These are phyloP conservation scores for Calonectria pteridis DNA, from an alignment of 2,329 filamentous ascomycete species.

Conservation along the genomic window DNA sequence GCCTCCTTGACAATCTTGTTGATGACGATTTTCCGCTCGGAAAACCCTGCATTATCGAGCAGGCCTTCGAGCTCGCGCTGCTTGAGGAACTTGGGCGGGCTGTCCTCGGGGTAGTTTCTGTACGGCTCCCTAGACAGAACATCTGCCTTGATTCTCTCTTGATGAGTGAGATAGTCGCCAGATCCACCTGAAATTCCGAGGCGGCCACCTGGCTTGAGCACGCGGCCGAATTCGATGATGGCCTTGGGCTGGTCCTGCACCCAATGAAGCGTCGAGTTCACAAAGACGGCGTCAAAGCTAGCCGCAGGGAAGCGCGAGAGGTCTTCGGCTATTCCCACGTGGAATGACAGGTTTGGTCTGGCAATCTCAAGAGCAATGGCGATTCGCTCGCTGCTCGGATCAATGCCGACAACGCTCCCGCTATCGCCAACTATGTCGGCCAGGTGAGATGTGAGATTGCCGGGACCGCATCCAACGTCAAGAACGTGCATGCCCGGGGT, in stretches of 20 bases:
- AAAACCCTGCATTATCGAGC: not conserved
- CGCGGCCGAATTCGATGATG: not conserved
- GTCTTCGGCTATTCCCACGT: not conserved
- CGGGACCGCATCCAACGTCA: not conserved
- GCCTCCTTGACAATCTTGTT: not conserved
- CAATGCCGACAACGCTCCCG: not conserved
- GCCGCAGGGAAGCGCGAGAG: not conserved
- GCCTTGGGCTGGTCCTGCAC: slow-evolving; percentile 2
- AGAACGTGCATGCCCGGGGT: not conserved
- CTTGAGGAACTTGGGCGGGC: not conserved
- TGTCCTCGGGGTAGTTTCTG: not conserved
- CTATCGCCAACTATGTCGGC: not conserved
- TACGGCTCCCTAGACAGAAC: not conserved
- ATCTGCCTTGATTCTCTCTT: not conserved
- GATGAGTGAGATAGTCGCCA: not conserved
- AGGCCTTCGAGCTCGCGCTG: not conserved
- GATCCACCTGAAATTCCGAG: not conserved
- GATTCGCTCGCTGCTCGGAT: not conserved
- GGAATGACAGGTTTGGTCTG: not conserved
- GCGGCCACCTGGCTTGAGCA: not conserved
- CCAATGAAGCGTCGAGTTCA: slow-evolving; percentile 2
- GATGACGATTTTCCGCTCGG: not conserved
- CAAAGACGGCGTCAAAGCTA: not conserved
- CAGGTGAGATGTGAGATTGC: not conserved
- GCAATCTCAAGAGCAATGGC: not conserved